These are phyloP conservation scores for Neolentinus lepideus DNA, from an alignment of 1,284 basidiomycete species.

Conservation along the genomic window DNA sequence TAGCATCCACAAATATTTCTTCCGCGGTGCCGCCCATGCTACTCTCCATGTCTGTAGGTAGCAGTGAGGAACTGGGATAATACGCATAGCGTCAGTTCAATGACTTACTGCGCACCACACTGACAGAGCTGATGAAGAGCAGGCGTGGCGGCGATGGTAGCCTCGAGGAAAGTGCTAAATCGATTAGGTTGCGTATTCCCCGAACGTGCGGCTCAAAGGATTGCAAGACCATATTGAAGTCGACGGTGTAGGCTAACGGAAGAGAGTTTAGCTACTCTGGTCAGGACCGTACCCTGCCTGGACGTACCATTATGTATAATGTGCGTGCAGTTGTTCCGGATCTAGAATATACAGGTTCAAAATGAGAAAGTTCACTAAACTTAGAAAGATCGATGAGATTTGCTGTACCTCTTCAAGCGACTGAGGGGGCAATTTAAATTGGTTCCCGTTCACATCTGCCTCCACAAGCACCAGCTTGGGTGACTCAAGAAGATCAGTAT, in stretches of 20 bases:
- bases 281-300: slow-evolving; percentile 2
- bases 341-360: slow-evolving; percentile 6
- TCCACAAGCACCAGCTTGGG: not conserved
- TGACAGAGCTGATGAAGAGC: slow-evolving; percentile 21
- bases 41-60: not conserved
- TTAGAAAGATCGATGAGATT: not conserved
- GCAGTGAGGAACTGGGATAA: not conserved
- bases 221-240: slow-evolving; percentile 27
- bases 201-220: slow-evolving; percentile 25
- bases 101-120: not conserved
- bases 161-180: slow-evolving; percentile 23
- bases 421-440: not conserved
- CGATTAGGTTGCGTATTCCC: slow-evolving; percentile 21
- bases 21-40: slow-evolving; percentile 6
- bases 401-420: slow-evolving; percentile 9
- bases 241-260: slow-evolving; percentile 22
- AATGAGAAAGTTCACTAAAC: not conserved
- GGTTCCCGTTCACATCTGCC: not conserved
- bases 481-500: slow-evolving; percentile 11
- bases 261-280: not conserved
- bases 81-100: not conserved
- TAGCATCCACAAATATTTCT: slow-evolving; percentile 12
- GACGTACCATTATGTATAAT: slow-evolving; percentile 19
- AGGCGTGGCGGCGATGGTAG: slow-evolving; percentile 13
- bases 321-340: slow-evolving; percentile 14